Evolutionary conservation across 352 stramenopile genomes (phyloP).

Genomic region (Detonula confervacea): DNA sequence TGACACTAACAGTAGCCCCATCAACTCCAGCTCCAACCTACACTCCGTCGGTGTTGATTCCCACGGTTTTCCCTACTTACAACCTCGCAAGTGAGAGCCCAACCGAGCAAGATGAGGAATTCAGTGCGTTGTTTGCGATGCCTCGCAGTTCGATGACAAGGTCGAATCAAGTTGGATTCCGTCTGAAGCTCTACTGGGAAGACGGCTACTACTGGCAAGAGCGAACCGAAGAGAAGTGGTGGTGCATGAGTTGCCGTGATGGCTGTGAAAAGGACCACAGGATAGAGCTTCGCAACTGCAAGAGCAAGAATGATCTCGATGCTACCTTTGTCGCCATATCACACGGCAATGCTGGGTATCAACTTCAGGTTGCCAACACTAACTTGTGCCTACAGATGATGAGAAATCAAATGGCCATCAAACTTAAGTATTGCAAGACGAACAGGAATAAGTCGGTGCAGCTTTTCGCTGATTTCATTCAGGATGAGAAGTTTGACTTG

Average conservation of each 20-base stretch:
- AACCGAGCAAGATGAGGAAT: neutral
- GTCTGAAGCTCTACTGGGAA: constrained; percentile 50
- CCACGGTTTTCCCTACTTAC: neutral
- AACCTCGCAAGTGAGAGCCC: constrained; percentile 4
- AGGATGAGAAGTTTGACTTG: constrained; percentile 36
- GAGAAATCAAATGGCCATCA: constrained; percentile 13
- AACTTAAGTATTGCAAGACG: constrained; percentile 28
- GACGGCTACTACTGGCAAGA: constrained; percentile 56
- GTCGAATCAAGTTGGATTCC: constrained; percentile 19
- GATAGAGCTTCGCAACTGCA: constrained; percentile 32
- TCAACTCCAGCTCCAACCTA: neutral
- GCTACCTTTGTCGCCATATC: constrained; percentile 28
- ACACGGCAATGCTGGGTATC: constrained; percentile 6
- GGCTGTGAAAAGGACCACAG: constrained; percentile 23
- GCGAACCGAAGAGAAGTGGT: constrained; percentile 29
- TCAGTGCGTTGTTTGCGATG: neutral
- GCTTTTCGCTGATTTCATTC: constrained; percentile 23
- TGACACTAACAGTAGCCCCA: neutral
- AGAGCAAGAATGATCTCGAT: constrained; percentile 24
- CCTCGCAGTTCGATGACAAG: neutral
- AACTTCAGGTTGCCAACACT: constrained; percentile 38
- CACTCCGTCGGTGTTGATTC: constrained; percentile 2
- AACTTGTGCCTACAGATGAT: constrained; percentile 51
- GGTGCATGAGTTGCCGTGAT: constrained; percentile 48
- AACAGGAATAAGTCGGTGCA: constrained; percentile 25